These are phyloP conservation scores for Coemansia sp. DNA, from an alignment of 192 early-diverging fungal genomes.

Conservation along the genomic window DNA sequence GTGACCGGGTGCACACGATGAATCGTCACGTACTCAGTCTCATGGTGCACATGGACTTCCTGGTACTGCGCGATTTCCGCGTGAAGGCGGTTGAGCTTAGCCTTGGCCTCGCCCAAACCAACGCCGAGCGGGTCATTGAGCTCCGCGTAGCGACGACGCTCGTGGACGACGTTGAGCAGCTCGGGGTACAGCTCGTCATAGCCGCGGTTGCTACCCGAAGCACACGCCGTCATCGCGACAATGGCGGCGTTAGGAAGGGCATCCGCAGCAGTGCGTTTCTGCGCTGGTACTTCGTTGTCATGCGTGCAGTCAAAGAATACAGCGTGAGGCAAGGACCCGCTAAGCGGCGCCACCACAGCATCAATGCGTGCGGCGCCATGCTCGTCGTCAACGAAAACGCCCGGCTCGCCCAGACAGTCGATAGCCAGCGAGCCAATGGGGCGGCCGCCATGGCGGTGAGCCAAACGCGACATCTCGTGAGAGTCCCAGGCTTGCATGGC, in stretches of 20 bases:
- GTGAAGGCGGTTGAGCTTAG: constrained; percentile 75
- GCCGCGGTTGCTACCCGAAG: constrained; percentile 94
- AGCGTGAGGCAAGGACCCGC: constrained; percentile 84
- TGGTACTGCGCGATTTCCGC: constrained; percentile 78
- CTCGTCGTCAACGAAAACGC: constrained; percentile 44
- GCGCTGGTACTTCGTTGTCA: constrained; percentile 95
- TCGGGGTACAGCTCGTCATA: constrained; percentile 94
- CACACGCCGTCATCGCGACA: constrained; percentile 87
- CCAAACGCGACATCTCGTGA: constrained; percentile 82
- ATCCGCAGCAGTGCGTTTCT: constrained; percentile 88
- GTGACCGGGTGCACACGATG: constrained; percentile 91
- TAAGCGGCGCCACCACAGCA: constrained; percentile 67
- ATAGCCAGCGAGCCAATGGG: constrained; percentile 85
- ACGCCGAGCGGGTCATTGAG: constrained; percentile 57
- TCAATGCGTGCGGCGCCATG: constrained; percentile 47
- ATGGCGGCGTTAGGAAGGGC: constrained; percentile 90
- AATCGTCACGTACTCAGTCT: constrained; percentile 90
- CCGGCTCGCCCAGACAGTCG: constrained; percentile 60
- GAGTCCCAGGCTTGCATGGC: constrained; percentile 98
- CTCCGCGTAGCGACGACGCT: constrained; percentile 74
- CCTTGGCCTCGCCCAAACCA: constrained; percentile 69
- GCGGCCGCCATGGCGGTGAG: constrained; percentile 89
- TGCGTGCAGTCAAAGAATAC: constrained; percentile 99
- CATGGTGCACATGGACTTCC: constrained; percentile 96
- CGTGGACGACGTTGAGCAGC: constrained; percentile 85